phyloP scores from a whole-genome alignment of 1,284 basidiomycete genomes.

The Cystobasidium pallidum region DNA sequence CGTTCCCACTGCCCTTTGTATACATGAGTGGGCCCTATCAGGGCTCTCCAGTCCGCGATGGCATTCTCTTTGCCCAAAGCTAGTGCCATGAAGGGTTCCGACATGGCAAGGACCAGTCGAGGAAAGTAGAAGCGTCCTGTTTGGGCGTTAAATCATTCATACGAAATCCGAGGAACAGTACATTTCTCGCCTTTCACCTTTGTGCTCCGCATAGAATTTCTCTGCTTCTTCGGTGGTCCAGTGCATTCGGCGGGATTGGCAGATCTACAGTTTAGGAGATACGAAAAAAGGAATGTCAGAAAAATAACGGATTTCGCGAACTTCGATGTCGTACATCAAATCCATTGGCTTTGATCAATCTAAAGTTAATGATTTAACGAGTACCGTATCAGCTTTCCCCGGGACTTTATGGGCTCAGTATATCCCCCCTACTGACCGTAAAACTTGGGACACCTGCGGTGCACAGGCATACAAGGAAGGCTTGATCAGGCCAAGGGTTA shows the following conservation, averaged over 20 bases:
- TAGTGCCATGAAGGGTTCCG: constrained; percentile 51
- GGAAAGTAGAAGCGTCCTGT: constrained; percentile 52
- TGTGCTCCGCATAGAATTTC: constrained; percentile 51
- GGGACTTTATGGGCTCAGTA: background rate
- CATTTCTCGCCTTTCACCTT: constrained; percentile 28
- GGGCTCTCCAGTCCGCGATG: constrained; percentile 47
- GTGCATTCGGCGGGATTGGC: constrained; percentile 48
- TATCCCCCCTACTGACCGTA: constrained; percentile 41
- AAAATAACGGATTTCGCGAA: background rate
- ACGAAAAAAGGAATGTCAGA: too few relatives aligned
- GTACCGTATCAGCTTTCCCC: background rate
- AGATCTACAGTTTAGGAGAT: constrained; percentile 50
- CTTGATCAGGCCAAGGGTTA: constrained; percentile 52
- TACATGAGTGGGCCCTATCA: constrained; percentile 53
- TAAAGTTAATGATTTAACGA: constrained; percentile 27
- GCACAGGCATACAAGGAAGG: constrained; percentile 49
- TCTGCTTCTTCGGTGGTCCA: constrained; percentile 46
- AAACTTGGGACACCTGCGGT: constrained; percentile 42
- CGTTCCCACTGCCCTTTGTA: constrained; percentile 50
- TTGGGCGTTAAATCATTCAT: background rate
- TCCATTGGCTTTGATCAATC: constrained; percentile 47
- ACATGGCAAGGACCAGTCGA: constrained; percentile 50
- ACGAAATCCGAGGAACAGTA: background rate
- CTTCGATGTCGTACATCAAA: constrained; percentile 44
- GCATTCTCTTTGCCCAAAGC: constrained; percentile 49